Percentiles rank a stretch among this genome's conserved stretches.
These are phyloP conservation scores for Podospora fimiseda DNA, from an alignment of 495 filamentous ascomycete genomes.

Conservation along the genomic window DNA sequence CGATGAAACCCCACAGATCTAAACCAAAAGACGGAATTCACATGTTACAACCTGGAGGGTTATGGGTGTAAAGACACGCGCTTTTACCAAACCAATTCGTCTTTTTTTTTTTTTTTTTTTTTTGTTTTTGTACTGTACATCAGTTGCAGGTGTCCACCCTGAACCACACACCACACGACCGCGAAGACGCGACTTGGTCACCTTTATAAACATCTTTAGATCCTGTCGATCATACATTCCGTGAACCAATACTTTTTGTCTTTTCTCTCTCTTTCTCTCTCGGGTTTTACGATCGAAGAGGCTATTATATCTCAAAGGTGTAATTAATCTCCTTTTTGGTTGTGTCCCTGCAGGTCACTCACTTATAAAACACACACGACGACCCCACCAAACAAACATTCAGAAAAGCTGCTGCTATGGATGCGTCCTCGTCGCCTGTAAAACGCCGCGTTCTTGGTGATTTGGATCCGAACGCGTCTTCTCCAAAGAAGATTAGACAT, in stretches of 20 bases:
- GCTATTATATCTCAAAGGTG: too few species aligned
- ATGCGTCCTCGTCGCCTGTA: slow-evolving; percentile 25
- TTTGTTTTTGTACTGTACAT: too few species aligned
- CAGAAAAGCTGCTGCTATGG: slow-evolving; percentile 19
- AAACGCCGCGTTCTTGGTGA: slow-evolving; percentile 43
- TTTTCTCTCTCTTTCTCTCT: too few species aligned
- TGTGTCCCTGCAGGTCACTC: too few species aligned
- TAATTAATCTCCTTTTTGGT: too few species aligned
- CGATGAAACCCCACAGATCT: not conserved
- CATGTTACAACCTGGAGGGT: not conserved
- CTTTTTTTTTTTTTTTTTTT: not conserved
- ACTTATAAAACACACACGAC: not conserved
- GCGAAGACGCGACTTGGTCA: not conserved
- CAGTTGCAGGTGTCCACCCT: not conserved
- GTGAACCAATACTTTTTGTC: too few species aligned
- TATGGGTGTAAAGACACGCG: not conserved
- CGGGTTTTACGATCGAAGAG: too few species aligned
- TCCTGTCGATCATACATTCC: too few species aligned
- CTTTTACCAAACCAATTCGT: not conserved
- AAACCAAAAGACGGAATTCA: not conserved
- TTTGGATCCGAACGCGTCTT: slow-evolving; percentile 36
- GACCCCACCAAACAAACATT: not conserved
- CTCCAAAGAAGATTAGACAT: slow-evolving; percentile 12
- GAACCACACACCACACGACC: not conserved
- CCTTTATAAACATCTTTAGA: not conserved